Conservation (phyloP, 768 basidiomycete genomes). For the Mycena capillaripes region DNA sequence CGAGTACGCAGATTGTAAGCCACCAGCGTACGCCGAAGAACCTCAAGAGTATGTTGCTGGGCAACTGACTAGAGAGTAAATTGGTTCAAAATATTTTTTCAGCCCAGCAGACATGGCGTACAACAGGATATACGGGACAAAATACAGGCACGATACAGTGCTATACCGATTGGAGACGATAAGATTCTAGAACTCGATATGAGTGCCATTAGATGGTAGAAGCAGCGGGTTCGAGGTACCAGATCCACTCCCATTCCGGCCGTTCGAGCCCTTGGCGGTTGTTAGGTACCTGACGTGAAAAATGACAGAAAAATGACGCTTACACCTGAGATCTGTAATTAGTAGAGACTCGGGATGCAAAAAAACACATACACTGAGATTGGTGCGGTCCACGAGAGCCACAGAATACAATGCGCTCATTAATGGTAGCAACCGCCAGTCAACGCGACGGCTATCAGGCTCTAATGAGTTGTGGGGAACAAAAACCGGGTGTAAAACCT, state of each 20-base stretch:
- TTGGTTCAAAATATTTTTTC: not conserved
- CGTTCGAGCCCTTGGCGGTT: constrained; percentile 16
- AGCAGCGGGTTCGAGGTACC: not conserved
- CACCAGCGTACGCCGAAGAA: constrained; percentile 5
- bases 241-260: constrained; percentile 25
- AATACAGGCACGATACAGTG: not conserved
- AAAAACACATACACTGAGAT: constrained; percentile 5
- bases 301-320: constrained; percentile 5
- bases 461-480: not conserved
- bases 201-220: not conserved
- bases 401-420: constrained; percentile 18
- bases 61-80: constrained; percentile 4
- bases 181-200: constrained; percentile 3
- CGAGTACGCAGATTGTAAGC: not conserved
- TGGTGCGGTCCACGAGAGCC: constrained; percentile 12
- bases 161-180: constrained; percentile 12
- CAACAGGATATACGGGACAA: constrained; percentile 22
- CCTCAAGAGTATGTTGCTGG: constrained; percentile 9
- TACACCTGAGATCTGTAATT: constrained; percentile 7
- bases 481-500: not conserved
- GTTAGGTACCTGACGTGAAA: constrained; percentile 12
- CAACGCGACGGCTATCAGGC: constrained; percentile 19
- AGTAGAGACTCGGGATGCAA: not conserved
- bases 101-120: not conserved
- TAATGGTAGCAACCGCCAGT: constrained; percentile 16